Evolutionary conservation across 2,329 filamentous ascomycete genomes (phyloP), one percentile per base, ranked within the genome.

Genomic region (Stemphylium beticola): DNA sequence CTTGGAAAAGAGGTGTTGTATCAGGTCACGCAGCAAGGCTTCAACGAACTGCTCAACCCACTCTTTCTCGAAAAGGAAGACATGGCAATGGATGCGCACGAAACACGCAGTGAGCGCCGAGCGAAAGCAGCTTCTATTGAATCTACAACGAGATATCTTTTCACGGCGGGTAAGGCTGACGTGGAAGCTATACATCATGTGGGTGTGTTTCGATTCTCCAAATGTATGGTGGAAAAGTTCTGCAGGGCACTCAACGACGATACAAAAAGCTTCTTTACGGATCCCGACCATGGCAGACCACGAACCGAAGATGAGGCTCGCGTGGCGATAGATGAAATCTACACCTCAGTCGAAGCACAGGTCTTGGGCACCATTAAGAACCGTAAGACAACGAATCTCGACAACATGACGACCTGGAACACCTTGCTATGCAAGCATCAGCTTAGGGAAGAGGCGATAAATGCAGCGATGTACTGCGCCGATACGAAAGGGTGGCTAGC

Each of bases 1-100:
- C 87, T 91, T 5, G 92, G 91, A 33, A 91, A 89, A 64, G 92
- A 98, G 70, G 89, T 97, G 4, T 79, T 98, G 1, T 97, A 96
- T 68, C 91, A 96, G 72, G 87, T 96, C 29, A 92, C 91, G 0
- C 92, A 97, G 74, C 90, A 96, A 74, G 90, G 92, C 0, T 91
- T 96, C 77, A 97, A 98, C 68, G 92, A 98, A 75, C 80, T 98
- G 2, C 84, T 99, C 0, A 91, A 98, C 68, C 83, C 87, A 1
- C 81, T 99, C 0, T 99, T 99, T 78, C 89, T 89, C 63, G 81
- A 83, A 4, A 88, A 89, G 61, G 93, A 98, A 74, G 87, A 93
- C 59, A 74, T 91, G 15, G 87, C 92, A 77, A 67, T 95, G 55
- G 82, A 86, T 49, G 87, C 87, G 10, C 83, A 85, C 17, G 65